Percentiles rank a stretch among this genome's conserved stretches.
Conservation (phyloP, 331 rosid genomes). For the Quercus lobata region DNA sequence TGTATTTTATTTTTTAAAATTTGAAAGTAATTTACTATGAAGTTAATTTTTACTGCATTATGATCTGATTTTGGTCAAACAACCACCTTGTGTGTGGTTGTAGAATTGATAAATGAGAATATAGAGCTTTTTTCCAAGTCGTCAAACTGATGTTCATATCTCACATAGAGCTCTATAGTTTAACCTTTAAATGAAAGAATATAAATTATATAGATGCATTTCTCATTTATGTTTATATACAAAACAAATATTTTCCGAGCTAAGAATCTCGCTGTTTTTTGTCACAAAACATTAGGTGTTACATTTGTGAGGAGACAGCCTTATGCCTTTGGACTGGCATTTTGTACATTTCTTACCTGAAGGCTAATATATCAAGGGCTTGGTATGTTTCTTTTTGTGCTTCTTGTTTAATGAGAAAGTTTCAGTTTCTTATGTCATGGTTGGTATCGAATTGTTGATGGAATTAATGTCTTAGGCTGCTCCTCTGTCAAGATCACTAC, state of each 20-base stretch:
- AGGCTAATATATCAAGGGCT: constrained; percentile 52
- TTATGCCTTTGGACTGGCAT: constrained; percentile 87
- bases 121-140: constrained; percentile 3
- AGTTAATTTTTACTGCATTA: not conserved
- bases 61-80: not conserved
- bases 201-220: constrained; percentile 3
- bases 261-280: constrained; percentile 18
- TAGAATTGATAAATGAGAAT: constrained; percentile 1
- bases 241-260: constrained; percentile 7
- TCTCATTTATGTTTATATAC: constrained; percentile 8
- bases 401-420: not conserved
- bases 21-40: not conserved
- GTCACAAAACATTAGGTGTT: constrained; percentile 70
- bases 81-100: constrained; percentile 2
- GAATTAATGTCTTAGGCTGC: not conserved
- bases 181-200: not conserved
- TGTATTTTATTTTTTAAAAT: not conserved
- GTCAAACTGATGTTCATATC: constrained; percentile 13
- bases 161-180: constrained; percentile 11
- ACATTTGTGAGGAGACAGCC: constrained; percentile 85
- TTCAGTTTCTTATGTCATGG: not conserved
- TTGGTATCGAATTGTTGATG: not conserved
- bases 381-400: constrained; percentile 59
- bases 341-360: constrained; percentile 73
- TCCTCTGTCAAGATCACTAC: not conserved